Evolutionary conservation across 2,329 filamentous ascomycete species (phyloP), one percentile per base, ranked within the genome.

Genomic region (Thielaviopsis punctulata): DNA sequence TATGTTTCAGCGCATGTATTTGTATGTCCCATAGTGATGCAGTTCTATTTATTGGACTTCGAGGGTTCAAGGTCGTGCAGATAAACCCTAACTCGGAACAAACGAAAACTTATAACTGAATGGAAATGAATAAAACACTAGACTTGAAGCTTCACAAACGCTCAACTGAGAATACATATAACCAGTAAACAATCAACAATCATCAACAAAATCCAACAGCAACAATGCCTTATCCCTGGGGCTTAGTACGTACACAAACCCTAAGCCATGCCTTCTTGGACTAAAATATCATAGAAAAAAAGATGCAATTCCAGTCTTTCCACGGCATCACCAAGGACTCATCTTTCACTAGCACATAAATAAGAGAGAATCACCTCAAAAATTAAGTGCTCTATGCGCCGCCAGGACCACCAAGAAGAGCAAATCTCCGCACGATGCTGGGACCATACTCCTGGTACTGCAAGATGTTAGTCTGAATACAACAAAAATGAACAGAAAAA

Each of bases 371-470:
- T 23, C 48, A 50, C 8, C 23, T 50, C 18, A 27, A n/a, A 48
- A 48, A 45, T 7, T n/a, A 33, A 45, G 33, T 27, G 25, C 22
- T 47, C 61, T 72, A 88, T 61, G 84, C 84, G 62, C 84, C 84
- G 48, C 89, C 90, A 10, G 92, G 92, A 21, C 90, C 92, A 65
- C 92, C 92, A 57, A 96, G 73, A 58, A 96, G 75, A 57, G 89
- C 90, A 67, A 96, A 96, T 70, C 90, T 82, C 68, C 90, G 79
- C 56, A 95, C 90, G 67, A 95, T 95, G 65, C 87, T 89, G 15
- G 90, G 90, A 18, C 92, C 90, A 65, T 94, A 89, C 72, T 95
- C 90, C 68, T 95, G 86, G 65, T 95, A 95, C 74, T 90, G 68
- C 48, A 7, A 43, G 1, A 15, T 45, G 55, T 62, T 56, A 65